These are phyloP conservation scores for Boechera stricta DNA, from an alignment of 345 rosid genomes.

Conservation along the genomic window DNA sequence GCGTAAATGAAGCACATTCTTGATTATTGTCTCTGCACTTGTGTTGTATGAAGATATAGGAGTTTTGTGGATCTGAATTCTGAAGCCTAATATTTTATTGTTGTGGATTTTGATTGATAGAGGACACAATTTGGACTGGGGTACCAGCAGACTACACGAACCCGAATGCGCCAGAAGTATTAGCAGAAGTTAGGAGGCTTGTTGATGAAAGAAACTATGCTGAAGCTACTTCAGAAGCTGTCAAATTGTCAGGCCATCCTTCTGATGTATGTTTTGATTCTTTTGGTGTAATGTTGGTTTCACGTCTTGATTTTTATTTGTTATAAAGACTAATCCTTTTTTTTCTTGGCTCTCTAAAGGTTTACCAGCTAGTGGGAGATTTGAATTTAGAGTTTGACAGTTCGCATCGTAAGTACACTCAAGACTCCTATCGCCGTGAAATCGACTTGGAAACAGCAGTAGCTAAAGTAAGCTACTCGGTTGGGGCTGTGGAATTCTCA, in stretches of 20 bases:
- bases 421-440: slow-evolving; percentile 77
- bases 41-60: background rate
- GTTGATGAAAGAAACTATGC: slow-evolving; percentile 63
- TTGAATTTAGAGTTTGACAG: slow-evolving; percentile 76
- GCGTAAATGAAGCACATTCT: background rate
- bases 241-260: slow-evolving; percentile 62
- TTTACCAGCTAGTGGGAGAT: slow-evolving; percentile 88
- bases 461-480: slow-evolving; percentile 67
- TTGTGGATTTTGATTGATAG: slow-evolving; percentile 47
- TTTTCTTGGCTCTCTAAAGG: slow-evolving; percentile 51
- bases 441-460: slow-evolving; percentile 89
- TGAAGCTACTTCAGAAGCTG: slow-evolving; percentile 76
- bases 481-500: slow-evolving; percentile 59
- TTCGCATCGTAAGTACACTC: slow-evolving; percentile 65
- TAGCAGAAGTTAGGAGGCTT: slow-evolving; percentile 70
- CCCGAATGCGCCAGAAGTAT: slow-evolving; percentile 65
- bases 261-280: slow-evolving; percentile 62
- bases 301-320: background rate
- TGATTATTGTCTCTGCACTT: background rate
- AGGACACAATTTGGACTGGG: slow-evolving; percentile 94
- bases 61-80: slow-evolving; percentile 11
- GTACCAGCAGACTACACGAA: slow-evolving; percentile 70
- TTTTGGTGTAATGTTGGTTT: background rate
- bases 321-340: slow-evolving; percentile 9
- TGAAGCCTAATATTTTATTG: background rate